Conservation (phyloP, 148 eudicot genomes). For the Spergularia bocconei region DNA sequence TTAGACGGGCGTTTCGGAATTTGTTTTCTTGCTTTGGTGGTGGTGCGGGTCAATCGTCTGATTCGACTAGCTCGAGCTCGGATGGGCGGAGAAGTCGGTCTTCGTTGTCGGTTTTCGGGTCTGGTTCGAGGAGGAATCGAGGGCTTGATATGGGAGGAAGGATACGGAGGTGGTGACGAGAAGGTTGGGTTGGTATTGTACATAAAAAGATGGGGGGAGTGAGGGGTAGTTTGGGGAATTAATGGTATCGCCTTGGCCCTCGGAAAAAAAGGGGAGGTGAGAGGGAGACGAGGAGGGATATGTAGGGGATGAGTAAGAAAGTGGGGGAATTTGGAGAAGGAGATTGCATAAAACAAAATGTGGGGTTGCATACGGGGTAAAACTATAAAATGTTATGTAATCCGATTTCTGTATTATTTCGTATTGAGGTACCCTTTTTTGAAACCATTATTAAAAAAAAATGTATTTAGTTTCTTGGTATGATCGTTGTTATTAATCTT, state of each 20-base stretch:
- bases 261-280: neutral
- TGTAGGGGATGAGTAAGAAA: neutral
- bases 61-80: slow-evolving; percentile 54
- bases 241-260: neutral
- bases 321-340: slow-evolving; percentile 23
- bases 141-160: slow-evolving; percentile 26
- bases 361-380: slow-evolving; percentile 21
- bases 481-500: slow-evolving; percentile 14
- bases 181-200: slow-evolving; percentile 19
- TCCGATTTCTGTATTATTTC: slow-evolving; percentile 19
- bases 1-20: slow-evolving; percentile 47
- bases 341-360: slow-evolving; percentile 17
- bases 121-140: slow-evolving; percentile 26
- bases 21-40: slow-evolving; percentile 81
- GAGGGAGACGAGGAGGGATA: neutral
- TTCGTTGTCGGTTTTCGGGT: slow-evolving; percentile 26
- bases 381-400: slow-evolving; percentile 15
- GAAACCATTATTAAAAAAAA: neutral
- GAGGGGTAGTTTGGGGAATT: neutral
- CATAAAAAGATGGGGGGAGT: slow-evolving; percentile 21
- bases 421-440: slow-evolving; percentile 21
- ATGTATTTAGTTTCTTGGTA: slow-evolving; percentile 31
- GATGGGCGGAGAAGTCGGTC: slow-evolving; percentile 27
- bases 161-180: slow-evolving; percentile 35
- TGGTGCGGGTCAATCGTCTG: slow-evolving; percentile 5